A percentile compares a stretch with the other conserved stretches of the same genome.
Conservation (phyloP, 208 protist genomes). For the Leishmania arabica region DNA sequence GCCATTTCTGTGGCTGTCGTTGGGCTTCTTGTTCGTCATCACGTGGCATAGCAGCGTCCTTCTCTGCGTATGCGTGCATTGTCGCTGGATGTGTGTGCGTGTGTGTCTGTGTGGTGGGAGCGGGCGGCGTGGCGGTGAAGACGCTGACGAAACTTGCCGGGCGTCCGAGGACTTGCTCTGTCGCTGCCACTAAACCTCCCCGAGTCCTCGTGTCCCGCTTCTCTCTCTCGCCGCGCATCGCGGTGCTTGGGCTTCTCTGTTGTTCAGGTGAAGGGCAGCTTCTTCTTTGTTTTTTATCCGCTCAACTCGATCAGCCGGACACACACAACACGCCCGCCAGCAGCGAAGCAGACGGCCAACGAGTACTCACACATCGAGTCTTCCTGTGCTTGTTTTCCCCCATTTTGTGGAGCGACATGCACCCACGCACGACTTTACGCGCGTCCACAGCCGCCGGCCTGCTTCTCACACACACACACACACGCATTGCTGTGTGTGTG, state of each 20-base stretch:
- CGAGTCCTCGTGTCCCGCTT: not conserved
- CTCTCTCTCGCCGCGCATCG: not conserved
- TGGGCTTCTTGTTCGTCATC: conserved; percentile 53
- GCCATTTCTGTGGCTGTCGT: conserved; percentile 34
- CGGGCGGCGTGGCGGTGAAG: not conserved
- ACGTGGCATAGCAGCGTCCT: conserved; percentile 19
- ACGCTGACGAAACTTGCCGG: too few species aligned
- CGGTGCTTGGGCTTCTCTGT: not conserved
- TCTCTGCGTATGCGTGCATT: not conserved
- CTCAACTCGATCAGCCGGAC: not conserved
- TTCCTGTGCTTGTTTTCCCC: not conserved
- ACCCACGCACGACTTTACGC: not conserved
- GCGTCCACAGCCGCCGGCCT: not conserved
- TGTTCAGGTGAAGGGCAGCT: not conserved
- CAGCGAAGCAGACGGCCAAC: too few species aligned
- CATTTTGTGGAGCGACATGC: not conserved
- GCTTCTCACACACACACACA: too few species aligned
- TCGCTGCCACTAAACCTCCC: not conserved
- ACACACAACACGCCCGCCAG: not conserved
- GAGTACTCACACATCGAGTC: not conserved
- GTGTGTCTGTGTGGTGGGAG: not conserved
- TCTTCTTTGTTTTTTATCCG: not conserved
- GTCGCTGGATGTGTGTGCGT: not conserved
- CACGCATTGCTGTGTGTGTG: not conserved
- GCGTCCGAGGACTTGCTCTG: not conserved